A percentile compares a stretch with the other conserved stretches of the same genome.
Evolutionary conservation across 768 basidiomycete species (phyloP).

Genomic region (Pulveroboletus ravenelii): DNA sequence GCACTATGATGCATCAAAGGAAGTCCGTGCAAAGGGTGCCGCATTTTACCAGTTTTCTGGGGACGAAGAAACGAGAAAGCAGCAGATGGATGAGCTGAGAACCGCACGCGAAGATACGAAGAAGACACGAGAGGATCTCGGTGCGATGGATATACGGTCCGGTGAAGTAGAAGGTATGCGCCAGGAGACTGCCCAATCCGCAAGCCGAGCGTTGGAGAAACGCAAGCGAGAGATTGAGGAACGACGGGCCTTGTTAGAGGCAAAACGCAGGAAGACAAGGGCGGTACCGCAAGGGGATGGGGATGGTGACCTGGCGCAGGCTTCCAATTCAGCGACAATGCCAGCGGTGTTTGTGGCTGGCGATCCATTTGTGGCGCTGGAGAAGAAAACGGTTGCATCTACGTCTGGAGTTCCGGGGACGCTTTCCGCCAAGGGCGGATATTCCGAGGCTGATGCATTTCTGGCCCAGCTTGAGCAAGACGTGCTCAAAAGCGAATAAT

Average conservation of each 20-base stretch:
- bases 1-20: conserved; percentile 79
- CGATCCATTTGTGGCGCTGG: conserved; percentile 52
- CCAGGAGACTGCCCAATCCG: conserved; percentile 28
- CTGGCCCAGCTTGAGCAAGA: conserved; percentile 63
- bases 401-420: conserved; percentile 24
- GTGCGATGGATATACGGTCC: conserved; percentile 55
- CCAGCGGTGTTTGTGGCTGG: conserved; percentile 12
- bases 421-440: conserved; percentile 17
- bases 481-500: conserved; percentile 33
- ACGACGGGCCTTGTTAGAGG: conserved; percentile 52
- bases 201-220: conserved; percentile 59
- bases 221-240: conserved; percentile 72
- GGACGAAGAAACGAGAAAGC: conserved; percentile 72
- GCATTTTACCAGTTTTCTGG: conserved; percentile 88
- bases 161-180: conserved; percentile 81
- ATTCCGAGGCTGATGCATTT: conserved; percentile 52
- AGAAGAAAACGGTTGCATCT: conserved; percentile 29
- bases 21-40: conserved; percentile 86
- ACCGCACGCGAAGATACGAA: conserved; percentile 68
- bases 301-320: not conserved
- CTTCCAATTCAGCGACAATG: not conserved
- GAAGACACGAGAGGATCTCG: conserved; percentile 51
- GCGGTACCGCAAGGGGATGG: conserved; percentile 6
- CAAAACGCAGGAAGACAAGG: conserved; percentile 58
- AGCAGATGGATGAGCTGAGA: conserved; percentile 81